Conservation (phyloP, 169 alveolate species). For the Eimeria praecox region DNA sequence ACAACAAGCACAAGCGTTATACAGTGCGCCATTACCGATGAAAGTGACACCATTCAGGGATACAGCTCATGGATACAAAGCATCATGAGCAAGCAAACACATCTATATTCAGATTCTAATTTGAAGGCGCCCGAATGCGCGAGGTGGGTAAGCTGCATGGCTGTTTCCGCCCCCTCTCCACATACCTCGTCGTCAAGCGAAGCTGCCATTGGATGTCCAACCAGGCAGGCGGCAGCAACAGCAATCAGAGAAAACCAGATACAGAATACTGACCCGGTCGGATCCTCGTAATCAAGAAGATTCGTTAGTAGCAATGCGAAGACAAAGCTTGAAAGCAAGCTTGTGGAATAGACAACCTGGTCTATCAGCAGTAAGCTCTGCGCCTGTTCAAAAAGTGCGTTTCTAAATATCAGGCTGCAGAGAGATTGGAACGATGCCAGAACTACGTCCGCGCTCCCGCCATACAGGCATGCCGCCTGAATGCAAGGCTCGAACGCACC, state of each 20-base stretch:
- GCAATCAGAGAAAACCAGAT: slow-evolving; percentile 62
- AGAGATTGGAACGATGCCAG: slow-evolving; percentile 57
- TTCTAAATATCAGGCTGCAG: slow-evolving; percentile 35
- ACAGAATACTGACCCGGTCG: slow-evolving; percentile 41
- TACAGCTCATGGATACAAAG: background rate
- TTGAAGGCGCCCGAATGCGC: background rate
- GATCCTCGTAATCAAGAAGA: slow-evolving; percentile 42
- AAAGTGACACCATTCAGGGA: too few relatives aligned
- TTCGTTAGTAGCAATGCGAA: slow-evolving; percentile 49
- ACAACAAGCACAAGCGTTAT: background rate
- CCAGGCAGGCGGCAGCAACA: slow-evolving; percentile 36
- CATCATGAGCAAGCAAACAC: background rate
- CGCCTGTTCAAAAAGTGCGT: slow-evolving; percentile 47
- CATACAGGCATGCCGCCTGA: slow-evolving; percentile 70
- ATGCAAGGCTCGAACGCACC: slow-evolving; percentile 34
- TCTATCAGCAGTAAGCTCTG: slow-evolving; percentile 62
- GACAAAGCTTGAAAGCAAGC: slow-evolving; percentile 29
- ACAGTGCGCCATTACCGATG: too few relatives aligned
- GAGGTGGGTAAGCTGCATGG: background rate
- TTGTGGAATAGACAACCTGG: slow-evolving; percentile 57
- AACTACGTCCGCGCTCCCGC: slow-evolving; percentile 48
- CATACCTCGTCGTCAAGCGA: slow-evolving; percentile 61
- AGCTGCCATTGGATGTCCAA: slow-evolving; percentile 54
- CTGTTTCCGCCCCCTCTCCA: background rate
- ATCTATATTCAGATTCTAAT: background rate